phyloP scores from a whole-genome alignment of 495 filamentous ascomycete genomes.

The Trichoderma gamsii region DNA sequence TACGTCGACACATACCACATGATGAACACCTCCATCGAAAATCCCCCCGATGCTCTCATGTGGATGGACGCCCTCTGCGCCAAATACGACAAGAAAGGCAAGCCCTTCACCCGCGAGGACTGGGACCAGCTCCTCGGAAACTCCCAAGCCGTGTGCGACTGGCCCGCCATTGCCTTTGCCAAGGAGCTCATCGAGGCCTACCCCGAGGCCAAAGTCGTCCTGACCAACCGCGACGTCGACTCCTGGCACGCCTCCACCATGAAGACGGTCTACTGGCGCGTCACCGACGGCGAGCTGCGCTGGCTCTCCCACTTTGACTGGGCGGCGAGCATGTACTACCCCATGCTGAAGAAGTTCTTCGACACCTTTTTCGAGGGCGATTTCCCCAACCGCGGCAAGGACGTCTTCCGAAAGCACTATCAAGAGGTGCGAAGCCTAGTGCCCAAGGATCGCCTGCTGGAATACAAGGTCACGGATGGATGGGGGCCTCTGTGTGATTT shows the following conservation, averaged over 20 bases:
- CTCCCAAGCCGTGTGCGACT: constrained; percentile 27
- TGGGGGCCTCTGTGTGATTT: constrained; percentile 65
- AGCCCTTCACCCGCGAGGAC: constrained; percentile 23
- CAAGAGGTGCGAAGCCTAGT: constrained; percentile 23
- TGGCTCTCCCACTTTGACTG: constrained; percentile 25
- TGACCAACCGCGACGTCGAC: constrained; percentile 34
- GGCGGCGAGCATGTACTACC: constrained; percentile 26
- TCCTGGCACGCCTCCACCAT: constrained; percentile 40
- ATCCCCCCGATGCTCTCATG: constrained; percentile 18
- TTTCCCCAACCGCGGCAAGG: constrained; percentile 27
- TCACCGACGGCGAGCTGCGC: constrained; percentile 18
- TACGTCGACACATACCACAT: constrained; percentile 31
- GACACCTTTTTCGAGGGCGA: constrained; percentile 29
- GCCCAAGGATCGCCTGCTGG: constrained; percentile 38
- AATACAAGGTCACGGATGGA: constrained; percentile 59
- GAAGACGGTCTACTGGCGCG: constrained; percentile 30
- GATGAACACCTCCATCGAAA: constrained; percentile 26
- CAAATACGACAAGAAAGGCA: constrained; percentile 26
- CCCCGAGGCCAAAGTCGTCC: constrained; percentile 40
- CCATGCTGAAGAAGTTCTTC: constrained; percentile 18
- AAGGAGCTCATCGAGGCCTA: constrained; percentile 36
- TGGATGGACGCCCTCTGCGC: constrained; percentile 28
- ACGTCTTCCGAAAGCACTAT: constrained; percentile 28
- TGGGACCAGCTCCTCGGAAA: constrained; percentile 26
- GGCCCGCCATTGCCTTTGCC: constrained; percentile 36